Percentiles rank a stretch among this genome's conserved stretches.
These are phyloP conservation scores for Amylostereum chailletii DNA, from an alignment of 1,284 basidiomycete genomes.

Conservation along the genomic window DNA sequence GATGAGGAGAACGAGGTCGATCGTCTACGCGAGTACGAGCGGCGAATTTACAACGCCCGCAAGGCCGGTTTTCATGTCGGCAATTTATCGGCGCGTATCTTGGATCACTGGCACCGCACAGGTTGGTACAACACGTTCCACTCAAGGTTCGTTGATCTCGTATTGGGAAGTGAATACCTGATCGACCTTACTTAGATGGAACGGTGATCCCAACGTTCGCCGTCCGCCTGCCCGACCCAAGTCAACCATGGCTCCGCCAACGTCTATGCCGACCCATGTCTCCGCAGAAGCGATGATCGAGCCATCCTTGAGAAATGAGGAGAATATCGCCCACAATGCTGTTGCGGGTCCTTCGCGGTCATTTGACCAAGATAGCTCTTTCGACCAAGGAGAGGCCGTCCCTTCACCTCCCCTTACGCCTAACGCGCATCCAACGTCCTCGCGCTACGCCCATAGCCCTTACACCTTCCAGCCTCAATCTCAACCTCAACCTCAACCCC, in stretches of 20 bases:
- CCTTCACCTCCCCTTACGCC: too few species aligned
- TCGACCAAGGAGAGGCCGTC: too few species aligned
- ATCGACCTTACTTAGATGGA: slow-evolving; percentile 9
- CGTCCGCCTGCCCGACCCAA: slow-evolving; percentile 5
- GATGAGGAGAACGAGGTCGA: slow-evolving; percentile 42
- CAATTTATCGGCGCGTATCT: slow-evolving; percentile 56
- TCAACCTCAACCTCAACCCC: too few species aligned
- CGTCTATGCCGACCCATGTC: slow-evolving; percentile 5
- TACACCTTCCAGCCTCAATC: too few species aligned
- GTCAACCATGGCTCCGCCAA: slow-evolving; percentile 8
- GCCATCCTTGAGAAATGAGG: slow-evolving; percentile 9
- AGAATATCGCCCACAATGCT: neutral
- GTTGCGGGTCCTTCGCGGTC: too few species aligned
- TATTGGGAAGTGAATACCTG: neutral
- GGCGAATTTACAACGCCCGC: slow-evolving; percentile 50
- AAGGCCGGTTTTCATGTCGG: slow-evolving; percentile 58
- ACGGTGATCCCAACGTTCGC: slow-evolving; percentile 13
- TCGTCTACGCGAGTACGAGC: slow-evolving; percentile 56
- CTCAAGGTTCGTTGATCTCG: slow-evolving; percentile 31
- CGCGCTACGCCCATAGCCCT: too few species aligned
- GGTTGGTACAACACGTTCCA: slow-evolving; percentile 70
- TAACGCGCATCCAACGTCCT: too few species aligned
- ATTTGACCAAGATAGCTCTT: too few species aligned
- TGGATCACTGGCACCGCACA: slow-evolving; percentile 66
- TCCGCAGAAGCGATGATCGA: slow-evolving; percentile 6